These are phyloP conservation scores for Aspergillus avenaceus DNA, from an alignment of 495 filamentous ascomycete species.

Conservation along the genomic window DNA sequence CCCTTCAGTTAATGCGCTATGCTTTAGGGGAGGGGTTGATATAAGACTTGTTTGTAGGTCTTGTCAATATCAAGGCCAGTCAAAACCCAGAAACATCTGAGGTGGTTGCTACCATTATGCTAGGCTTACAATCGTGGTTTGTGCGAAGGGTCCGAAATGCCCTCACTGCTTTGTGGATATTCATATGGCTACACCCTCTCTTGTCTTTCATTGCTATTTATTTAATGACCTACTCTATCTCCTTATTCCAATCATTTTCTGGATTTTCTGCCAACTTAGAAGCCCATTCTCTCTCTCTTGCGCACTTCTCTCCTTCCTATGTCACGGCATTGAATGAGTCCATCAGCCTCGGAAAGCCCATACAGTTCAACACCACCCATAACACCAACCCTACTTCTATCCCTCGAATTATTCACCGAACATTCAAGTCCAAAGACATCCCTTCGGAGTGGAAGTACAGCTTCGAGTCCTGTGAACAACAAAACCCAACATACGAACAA, in stretches of 20 bases:
- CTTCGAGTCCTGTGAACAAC: neutral
- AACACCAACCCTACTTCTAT: neutral
- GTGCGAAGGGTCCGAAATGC: neutral
- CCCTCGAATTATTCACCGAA: slow-evolving; percentile 5
- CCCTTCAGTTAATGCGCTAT: too few relatives aligned
- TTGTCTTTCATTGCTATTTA: neutral
- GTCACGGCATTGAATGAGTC: slow-evolving; percentile 1
- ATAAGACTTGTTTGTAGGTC: too few relatives aligned
- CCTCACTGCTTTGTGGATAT: neutral
- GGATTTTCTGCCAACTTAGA: neutral
- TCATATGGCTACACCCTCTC: neutral
- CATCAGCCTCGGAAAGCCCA: neutral
- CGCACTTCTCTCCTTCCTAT: neutral
- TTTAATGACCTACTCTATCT: neutral
- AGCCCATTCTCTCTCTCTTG: neutral
- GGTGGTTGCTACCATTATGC: neutral
- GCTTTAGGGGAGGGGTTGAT: too few relatives aligned
- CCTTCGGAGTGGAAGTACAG: neutral
- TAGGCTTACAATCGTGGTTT: neutral
- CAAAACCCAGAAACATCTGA: too few relatives aligned
- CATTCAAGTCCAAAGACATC: neutral
- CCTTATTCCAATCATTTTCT: neutral
- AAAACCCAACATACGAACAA: neutral
- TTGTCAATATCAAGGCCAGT: too few relatives aligned
- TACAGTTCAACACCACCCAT: neutral